phyloP scores from a whole-genome alignment of 2,329 filamentous ascomycete genomes.

The Aspergillus calidoustus region DNA sequence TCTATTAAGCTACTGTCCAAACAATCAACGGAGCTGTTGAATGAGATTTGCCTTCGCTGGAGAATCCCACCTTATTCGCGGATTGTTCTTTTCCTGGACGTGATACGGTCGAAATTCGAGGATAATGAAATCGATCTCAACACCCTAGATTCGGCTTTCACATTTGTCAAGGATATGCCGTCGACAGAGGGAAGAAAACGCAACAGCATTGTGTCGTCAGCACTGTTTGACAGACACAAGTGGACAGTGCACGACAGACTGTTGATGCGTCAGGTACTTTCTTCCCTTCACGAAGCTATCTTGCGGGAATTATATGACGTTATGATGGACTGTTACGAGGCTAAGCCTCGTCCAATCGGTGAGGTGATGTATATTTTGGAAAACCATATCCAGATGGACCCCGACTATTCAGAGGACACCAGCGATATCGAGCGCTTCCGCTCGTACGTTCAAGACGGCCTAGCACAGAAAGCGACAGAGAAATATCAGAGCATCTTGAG shows the following conservation, averaged over 20 bases:
- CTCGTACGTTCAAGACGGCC: constrained; percentile 70
- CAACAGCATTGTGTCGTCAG: constrained; percentile 52
- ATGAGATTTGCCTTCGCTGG: constrained; percentile 86
- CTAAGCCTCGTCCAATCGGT: constrained; percentile 81
- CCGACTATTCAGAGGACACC: constrained; percentile 70
- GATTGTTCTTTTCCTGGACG: constrained; percentile 80
- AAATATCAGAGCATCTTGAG: constrained; percentile 80
- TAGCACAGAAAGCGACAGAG: constrained; percentile 75
- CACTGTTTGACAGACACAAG: constrained; percentile 62
- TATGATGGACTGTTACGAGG: constrained; percentile 86
- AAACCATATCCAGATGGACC: constrained; percentile 79
- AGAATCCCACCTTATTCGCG: constrained; percentile 82
- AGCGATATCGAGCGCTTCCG: constrained; percentile 75
- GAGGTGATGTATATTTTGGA: constrained; percentile 80
- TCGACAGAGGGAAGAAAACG: constrained; percentile 66
- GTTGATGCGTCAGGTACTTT: constrained; percentile 75
- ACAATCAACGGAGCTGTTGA: constrained; percentile 79
- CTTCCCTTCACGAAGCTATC: constrained; percentile 76
- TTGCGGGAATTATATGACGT: constrained; percentile 85
- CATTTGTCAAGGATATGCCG: constrained; percentile 74
- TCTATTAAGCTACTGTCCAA: constrained; percentile 68
- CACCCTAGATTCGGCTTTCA: constrained; percentile 82
- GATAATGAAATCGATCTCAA: constrained; percentile 81
- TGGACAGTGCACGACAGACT: constrained; percentile 74
- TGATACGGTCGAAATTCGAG: constrained; percentile 80